phyloP scores from a whole-genome alignment of 202 grass and related monocot genomes.

The Schoenoplectus tabernaemontani region DNA sequence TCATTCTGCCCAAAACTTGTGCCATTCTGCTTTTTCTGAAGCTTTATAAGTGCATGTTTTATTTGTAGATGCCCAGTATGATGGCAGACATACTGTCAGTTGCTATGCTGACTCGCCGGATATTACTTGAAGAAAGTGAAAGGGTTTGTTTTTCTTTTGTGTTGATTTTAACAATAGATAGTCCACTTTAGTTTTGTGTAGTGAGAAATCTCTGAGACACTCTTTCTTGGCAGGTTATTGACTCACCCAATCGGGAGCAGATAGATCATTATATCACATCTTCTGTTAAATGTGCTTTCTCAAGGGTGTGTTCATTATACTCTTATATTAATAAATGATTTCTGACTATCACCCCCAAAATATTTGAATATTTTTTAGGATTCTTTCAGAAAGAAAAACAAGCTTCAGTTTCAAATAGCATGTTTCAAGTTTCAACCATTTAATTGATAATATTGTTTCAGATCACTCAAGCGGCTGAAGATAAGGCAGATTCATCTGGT shows the following conservation, averaged over 20 bases:
- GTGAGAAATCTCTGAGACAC: background rate
- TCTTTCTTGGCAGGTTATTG: conserved; percentile 36
- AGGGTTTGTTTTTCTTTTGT: conserved; percentile 34
- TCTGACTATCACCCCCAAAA: background rate
- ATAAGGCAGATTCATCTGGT: conserved; percentile 49
- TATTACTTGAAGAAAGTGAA: conserved; percentile 89
- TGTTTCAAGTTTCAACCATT: background rate
- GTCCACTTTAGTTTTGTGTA: background rate
- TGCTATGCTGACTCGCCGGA: conserved; percentile 63
- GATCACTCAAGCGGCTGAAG: conserved; percentile 72
- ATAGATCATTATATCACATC: conserved; percentile 84
- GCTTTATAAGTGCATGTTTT: background rate
- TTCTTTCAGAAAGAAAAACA: background rate
- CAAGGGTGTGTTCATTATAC: conserved; percentile 46
- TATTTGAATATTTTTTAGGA: background rate
- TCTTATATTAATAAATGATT: background rate
- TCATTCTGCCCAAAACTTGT: conserved; percentile 22
- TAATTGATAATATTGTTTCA: conserved; percentile 29
- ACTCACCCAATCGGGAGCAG: conserved; percentile 70
- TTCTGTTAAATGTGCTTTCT: conserved; percentile 86
- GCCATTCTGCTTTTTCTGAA: conserved; percentile 9
- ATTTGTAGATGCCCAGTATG: conserved; percentile 54
- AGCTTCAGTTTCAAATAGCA: background rate
- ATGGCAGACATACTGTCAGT: conserved; percentile 84
- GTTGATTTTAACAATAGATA: conserved; percentile 12